Evolutionary conservation across 108 stramenopile genomes (phyloP), one percentile per base, ranked within the genome.

Genomic region (Nitzschia sp.): DNA sequence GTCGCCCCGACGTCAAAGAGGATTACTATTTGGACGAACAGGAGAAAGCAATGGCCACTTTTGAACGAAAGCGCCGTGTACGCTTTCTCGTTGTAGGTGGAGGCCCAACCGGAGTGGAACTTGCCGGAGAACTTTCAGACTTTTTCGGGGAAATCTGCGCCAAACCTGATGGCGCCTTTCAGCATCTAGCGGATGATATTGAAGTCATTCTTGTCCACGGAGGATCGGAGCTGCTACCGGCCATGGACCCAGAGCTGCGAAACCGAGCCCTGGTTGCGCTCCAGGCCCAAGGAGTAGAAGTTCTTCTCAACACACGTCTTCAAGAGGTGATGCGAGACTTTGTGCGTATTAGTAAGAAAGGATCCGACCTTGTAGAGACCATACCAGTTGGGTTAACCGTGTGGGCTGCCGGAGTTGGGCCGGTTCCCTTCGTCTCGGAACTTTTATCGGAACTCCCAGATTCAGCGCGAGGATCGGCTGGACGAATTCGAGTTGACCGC

Each of bases 91-190:
- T 91, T 51, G 85, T 87, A 13, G 90, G 86, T 30, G 90, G 83
- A 38, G 89, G 89, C 8, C 83, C 89, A 17, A 90, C 86, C n/a
- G 89, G 89, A 18, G 79, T 88, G 11, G 92, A 93, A 65, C 59
- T 89, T 13, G 62, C 85, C 1, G 88, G 86, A 42, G 92, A 93
- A 60, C 60, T 93, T 24, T 45, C 46, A 36, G 92, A 93, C 71
- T 86, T 93, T 64, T 71, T 80, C 51, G 5, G 46, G 0, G 82
- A 93, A 53, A 62, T 86, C 3, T 70, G 72, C 19, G 47, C 61
- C 1, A 30, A 57, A 9, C 67, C 47, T 1, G 75, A 75, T 31
- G 89, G 85, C 0, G 49, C 80, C 38, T 92, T 80, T 59, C 81
- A 71, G 11, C 69, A 60, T 25, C 71, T 92, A 33, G 53, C n/a